phyloP scores from a whole-genome alignment of 2,329 filamentous ascomycete genomes.

The Onygena corvina region DNA sequence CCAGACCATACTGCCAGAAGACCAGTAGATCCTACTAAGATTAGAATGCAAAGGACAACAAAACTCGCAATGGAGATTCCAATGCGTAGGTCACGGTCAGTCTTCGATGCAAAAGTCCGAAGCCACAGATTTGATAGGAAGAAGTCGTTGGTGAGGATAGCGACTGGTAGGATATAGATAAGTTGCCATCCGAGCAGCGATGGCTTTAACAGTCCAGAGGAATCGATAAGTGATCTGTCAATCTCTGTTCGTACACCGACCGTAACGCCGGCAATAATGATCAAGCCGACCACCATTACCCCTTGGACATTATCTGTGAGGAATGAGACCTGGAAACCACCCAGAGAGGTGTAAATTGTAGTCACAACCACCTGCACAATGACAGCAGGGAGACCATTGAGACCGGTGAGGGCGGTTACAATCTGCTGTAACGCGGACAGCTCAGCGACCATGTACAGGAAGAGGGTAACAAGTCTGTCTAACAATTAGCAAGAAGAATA shows the following conservation, averaged over 20 bases:
- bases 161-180: slow-evolving; percentile 70
- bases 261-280: slow-evolving; percentile 65
- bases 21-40: slow-evolving; percentile 59
- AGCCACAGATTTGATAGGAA: slow-evolving; percentile 79
- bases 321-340: slow-evolving; percentile 74
- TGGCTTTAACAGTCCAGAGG: slow-evolving; percentile 56
- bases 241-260: slow-evolving; percentile 65
- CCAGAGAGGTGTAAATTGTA: slow-evolving; percentile 71
- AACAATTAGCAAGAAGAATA: slow-evolving; percentile 9
- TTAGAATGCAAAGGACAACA: slow-evolving; percentile 55
- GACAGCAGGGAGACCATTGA: slow-evolving; percentile 61
- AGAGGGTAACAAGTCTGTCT: slow-evolving; percentile 57
- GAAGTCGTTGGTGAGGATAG: slow-evolving; percentile 73
- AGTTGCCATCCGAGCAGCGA: slow-evolving; percentile 72
- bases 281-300: slow-evolving; percentile 60
- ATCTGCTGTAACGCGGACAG: slow-evolving; percentile 72
- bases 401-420: slow-evolving; percentile 58
- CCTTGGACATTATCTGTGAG: slow-evolving; percentile 74
- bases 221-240: slow-evolving; percentile 53
- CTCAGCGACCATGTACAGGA: slow-evolving; percentile 78
- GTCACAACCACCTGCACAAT: slow-evolving; percentile 68
- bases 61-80: slow-evolving; percentile 58
- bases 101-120: slow-evolving; percentile 65
- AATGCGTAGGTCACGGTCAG: slow-evolving; percentile 64
- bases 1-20: slow-evolving; percentile 69